A percentile compares a stretch with the other conserved stretches of the same genome.
Conservation (phyloP, 2,329 filamentous ascomycete species). For the Diaporthe aspalathi region DNA sequence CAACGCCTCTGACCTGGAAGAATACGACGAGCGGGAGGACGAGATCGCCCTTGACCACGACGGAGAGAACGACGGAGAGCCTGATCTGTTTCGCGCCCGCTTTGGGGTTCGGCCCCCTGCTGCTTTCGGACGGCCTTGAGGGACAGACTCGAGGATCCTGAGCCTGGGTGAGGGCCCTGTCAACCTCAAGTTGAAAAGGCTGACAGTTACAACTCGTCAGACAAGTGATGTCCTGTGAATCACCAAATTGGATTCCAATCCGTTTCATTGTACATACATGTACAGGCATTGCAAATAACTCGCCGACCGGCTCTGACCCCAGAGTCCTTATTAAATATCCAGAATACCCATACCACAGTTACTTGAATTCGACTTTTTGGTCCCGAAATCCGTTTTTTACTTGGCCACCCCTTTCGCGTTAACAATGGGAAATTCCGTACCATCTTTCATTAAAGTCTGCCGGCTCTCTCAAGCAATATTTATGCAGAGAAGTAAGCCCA, state of each 20-base stretch:
- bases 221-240: too few relatives aligned
- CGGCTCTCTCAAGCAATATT: neutral
- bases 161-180: neutral
- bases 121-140: slow-evolving; percentile 36
- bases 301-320: slow-evolving; percentile 18
- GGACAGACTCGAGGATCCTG: neutral
- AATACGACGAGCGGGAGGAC: slow-evolving; percentile 58
- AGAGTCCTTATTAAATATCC: slow-evolving; percentile 11
- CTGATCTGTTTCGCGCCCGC: slow-evolving; percentile 30
- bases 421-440: neutral
- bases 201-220: neutral
- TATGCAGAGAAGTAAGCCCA: neutral
- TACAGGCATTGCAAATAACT: slow-evolving; percentile 16
- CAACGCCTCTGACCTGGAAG: slow-evolving; percentile 67
- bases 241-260: neutral
- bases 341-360: slow-evolving; percentile 18
- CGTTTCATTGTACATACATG: slow-evolving; percentile 19
- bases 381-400: neutral
- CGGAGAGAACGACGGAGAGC: slow-evolving; percentile 42
- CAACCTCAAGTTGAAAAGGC: too few relatives aligned
- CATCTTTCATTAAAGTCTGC: neutral
- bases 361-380: slow-evolving; percentile 19
- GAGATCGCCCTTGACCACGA: slow-evolving; percentile 48
- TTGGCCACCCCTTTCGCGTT: neutral
- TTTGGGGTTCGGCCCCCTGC: slow-evolving; percentile 42